Base-by-base conservation (phyloP, 108 stramenopile species). In the Phaeodactylum tricornutum region DNA sequence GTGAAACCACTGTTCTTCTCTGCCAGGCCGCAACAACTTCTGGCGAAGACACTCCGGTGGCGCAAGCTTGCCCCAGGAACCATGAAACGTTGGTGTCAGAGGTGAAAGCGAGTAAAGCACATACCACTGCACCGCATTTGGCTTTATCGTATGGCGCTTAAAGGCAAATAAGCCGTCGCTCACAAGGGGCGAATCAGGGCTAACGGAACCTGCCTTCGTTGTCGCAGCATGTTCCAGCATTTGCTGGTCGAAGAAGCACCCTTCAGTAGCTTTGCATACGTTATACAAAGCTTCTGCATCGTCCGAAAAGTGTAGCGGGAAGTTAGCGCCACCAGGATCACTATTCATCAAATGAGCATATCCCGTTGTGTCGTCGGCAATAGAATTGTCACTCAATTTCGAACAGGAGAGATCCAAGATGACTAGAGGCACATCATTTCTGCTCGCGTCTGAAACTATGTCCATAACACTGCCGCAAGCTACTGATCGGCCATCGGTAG, bases 91-190 rank as follows among this genome's bases (percentile, higher is more conserved):
- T 0, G 71, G 79, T 30, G 81, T 69, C 3, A 81, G 57, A 12
- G 81, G 80, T 14, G 81, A 84, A 30, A 84, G 11, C 20, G 64
- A 69, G 46, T 81, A 88, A 8, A 88, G 34, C 21, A 56, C 67
- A 27, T 78, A 71, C 76, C 72, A 82, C 44, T 88, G 87, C 1
- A 88, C 44, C 11, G 79, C 82, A 67, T 88, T 88, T 24, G 77
- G 75, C 28, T 71, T 65, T 3, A 81, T 53, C 5, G 71, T 67
- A 33, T 74, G 66, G 22, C 67, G 70, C 46, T 65, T 69, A 41
- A 50, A 77, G 11, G 67, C 62, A 46, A 75, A 67, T 27, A 69
- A 72, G 29, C 33, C 24, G 45, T 75, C 78, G 7, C 52, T 30
- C 23, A 53, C 43, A 21, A 62, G 52, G 21, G 39, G 55, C 24